These are phyloP conservation scores for Cenococcum geophilum DNA, from an alignment of 495 filamentous ascomycete genomes.

Conservation along the genomic window DNA sequence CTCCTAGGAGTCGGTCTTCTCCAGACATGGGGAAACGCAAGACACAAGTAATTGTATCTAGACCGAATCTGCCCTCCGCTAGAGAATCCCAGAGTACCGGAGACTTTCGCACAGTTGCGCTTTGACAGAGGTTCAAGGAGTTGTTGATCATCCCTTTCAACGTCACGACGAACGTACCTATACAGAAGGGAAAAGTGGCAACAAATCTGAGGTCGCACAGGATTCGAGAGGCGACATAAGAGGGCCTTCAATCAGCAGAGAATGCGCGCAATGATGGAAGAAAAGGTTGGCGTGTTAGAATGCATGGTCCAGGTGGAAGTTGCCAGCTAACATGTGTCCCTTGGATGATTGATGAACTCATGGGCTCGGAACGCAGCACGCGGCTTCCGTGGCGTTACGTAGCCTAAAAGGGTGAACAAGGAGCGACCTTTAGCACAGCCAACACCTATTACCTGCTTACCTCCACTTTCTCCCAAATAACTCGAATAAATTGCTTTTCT, in stretches of 20 bases:
- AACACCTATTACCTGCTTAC: neutral
- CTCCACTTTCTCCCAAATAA: neutral
- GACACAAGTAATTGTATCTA: neutral
- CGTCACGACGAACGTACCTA: constrained; percentile 27
- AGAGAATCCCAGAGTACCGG: neutral
- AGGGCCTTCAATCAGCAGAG: constrained; percentile 9
- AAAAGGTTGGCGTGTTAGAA: neutral
- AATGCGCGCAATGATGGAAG: constrained; percentile 1
- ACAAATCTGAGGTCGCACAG: constrained; percentile 9
- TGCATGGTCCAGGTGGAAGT: neutral
- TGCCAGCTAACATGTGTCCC: constrained; percentile 1
- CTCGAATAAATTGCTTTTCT: neutral
- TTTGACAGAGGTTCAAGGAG: neutral
- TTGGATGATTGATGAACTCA: neutral
- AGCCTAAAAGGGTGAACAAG: neutral
- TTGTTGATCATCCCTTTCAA: constrained; percentile 26
- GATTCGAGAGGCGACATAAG: constrained; percentile 20
- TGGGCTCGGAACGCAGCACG: neutral
- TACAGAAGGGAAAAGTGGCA: constrained; percentile 20
- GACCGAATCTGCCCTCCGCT: neutral
- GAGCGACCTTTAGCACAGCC: neutral
- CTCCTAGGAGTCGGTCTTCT: neutral
- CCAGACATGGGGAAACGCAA: neutral
- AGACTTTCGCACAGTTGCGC: neutral
- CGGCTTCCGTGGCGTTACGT: neutral